Conservation (phyloP, 2,329 filamentous ascomycete genomes). For the Aspergillus brunneoviolaceus region DNA sequence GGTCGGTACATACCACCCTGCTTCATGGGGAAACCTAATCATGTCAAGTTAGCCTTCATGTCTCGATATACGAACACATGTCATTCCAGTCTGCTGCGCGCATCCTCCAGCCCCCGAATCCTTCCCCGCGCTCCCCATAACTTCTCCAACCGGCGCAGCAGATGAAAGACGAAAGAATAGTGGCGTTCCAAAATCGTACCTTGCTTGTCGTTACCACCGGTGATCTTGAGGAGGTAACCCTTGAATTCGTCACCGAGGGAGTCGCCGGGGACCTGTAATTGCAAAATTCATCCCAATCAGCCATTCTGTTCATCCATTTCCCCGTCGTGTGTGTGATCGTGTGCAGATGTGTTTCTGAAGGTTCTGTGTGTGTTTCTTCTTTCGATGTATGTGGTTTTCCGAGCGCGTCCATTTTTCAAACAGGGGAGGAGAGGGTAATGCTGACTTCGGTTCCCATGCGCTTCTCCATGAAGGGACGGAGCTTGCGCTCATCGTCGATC, state of each 20-base stretch:
- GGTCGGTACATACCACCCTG: constrained; percentile 67
- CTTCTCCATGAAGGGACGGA: constrained; percentile 98
- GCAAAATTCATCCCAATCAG: constrained; percentile 34
- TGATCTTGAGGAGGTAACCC: constrained; percentile 99
- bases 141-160: background rate
- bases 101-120: background rate
- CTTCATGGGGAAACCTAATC: constrained; percentile 94
- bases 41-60: constrained; percentile 27
- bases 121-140: background rate
- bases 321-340: background rate
- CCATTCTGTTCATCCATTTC: constrained; percentile 22
- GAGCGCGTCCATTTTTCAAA: constrained; percentile 6
- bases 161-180: background rate
- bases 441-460: constrained; percentile 66
- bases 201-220: constrained; percentile 99
- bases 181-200: constrained; percentile 43
- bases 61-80: background rate
- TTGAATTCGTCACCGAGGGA: constrained; percentile 98
- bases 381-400: background rate
- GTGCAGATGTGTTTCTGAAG: background rate
- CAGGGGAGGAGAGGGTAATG: constrained; percentile 25
- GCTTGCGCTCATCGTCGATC: constrained; percentile 98
- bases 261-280: constrained; percentile 76
- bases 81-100: background rate
- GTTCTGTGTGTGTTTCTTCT: background rate